Percentiles rank a stretch among this genome's conserved stretches.
Conservation (phyloP, 352 stramenopile species). For the Phytophthora citricola region DNA sequence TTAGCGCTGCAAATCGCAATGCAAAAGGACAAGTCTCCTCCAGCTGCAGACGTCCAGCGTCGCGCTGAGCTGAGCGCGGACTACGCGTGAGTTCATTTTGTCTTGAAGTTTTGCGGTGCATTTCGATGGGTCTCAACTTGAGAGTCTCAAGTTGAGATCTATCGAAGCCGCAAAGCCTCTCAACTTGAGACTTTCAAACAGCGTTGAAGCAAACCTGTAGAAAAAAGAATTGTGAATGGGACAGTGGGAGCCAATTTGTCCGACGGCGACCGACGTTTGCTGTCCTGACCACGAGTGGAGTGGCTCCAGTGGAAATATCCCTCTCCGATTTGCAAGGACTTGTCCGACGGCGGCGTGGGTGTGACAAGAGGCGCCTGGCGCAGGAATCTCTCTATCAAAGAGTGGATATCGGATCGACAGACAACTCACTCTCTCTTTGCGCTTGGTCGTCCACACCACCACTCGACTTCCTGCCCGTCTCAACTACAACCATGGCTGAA, state of each 20-base stretch:
- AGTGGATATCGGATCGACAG: constrained; percentile 12
- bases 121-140: neutral
- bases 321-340: constrained; percentile 13
- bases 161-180: neutral
- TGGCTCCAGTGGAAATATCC: constrained; percentile 2
- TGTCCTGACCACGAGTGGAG: neutral
- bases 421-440: constrained; percentile 21
- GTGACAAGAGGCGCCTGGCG: constrained; percentile 14
- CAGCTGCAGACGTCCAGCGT: constrained; percentile 5
- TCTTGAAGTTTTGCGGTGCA: neutral
- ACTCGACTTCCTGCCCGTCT: too few species aligned
- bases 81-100: neutral
- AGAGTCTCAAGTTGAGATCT: too few species aligned
- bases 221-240: constrained; percentile 2
- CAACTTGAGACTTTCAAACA: neutral
- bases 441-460: constrained; percentile 10
- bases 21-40: neutral
- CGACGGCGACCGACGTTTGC: constrained; percentile 5
- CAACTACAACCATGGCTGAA: constrained; percentile 35
- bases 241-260: constrained; percentile 4
- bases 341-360: constrained; percentile 32
- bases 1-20: neutral
- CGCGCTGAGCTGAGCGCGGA: neutral
- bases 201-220: neutral
- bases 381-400: constrained; percentile 13